Conservation (phyloP, 306 rosid species). For the Prunus persica region DNA sequence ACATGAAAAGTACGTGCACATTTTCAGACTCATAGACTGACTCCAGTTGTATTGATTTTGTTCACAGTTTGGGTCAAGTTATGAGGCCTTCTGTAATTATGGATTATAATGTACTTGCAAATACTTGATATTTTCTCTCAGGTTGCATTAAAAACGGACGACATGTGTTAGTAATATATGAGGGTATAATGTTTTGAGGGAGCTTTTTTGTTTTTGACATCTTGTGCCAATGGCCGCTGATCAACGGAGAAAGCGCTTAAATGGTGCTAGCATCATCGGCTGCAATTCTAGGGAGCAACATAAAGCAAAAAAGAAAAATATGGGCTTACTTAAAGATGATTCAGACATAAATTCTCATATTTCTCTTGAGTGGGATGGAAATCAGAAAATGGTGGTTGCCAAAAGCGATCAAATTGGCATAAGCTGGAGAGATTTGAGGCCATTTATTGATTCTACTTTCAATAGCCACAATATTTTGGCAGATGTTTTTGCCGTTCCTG, state of each 20-base stretch:
- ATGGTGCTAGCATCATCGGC: conserved; percentile 50
- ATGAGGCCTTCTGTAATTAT: neutral
- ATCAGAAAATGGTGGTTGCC: conserved; percentile 72
- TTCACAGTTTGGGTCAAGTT: neutral
- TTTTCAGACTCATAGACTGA: neutral
- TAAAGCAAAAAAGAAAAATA: conserved; percentile 53
- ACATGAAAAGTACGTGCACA: neutral
- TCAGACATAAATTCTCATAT: conserved; percentile 56
- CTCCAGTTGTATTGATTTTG: neutral
- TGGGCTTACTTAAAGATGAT: conserved; percentile 48
- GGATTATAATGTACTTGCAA: neutral
- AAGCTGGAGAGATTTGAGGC: conserved; percentile 63
- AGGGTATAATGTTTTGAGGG: conserved; percentile 17
- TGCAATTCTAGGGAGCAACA: conserved; percentile 65
- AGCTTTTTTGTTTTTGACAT: neutral
- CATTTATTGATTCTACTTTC: conserved; percentile 40
- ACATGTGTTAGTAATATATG: conserved; percentile 18
- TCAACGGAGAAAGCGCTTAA: conserved; percentile 78
- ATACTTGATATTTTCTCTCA: conserved; percentile 16
- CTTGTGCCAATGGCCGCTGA: conserved; percentile 76
- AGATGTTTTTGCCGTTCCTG: conserved; percentile 65
- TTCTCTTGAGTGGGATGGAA: conserved; percentile 82
- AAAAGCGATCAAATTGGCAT: conserved; percentile 84
- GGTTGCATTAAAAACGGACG: conserved; percentile 27
- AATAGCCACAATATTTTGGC: conserved; percentile 53